phyloP scores from a whole-genome alignment of 2,329 filamentous ascomycete genomes.

The Emmonsiellopsis sp. region DNA sequence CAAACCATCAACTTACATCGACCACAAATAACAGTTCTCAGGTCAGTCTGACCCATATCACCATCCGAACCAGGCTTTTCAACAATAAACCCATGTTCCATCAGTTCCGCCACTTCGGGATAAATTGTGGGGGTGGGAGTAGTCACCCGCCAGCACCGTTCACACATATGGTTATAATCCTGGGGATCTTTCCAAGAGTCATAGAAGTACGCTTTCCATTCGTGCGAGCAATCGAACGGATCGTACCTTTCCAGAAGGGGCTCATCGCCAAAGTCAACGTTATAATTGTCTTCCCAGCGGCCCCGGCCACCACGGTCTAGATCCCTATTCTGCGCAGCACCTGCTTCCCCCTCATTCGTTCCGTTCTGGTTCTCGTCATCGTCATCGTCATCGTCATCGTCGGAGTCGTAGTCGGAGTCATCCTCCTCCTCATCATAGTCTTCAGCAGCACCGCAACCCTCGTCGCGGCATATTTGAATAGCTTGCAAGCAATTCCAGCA shows the following conservation, averaged over 20 bases:
- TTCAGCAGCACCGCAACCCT: constrained; percentile 9
- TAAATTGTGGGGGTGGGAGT: neutral
- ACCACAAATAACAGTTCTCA: neutral
- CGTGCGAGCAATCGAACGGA: constrained; percentile 6
- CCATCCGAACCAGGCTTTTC: neutral
- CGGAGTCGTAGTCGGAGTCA: constrained; percentile 11
- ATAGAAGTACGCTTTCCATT: constrained; percentile 1
- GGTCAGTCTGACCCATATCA: neutral
- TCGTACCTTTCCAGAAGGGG: constrained; percentile 7
- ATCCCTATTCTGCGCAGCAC: constrained; percentile 4
- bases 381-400: constrained; percentile 9
- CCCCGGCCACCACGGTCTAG: constrained; percentile 7
- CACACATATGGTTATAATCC: constrained; percentile 6
- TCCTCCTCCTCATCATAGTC: constrained; percentile 10
- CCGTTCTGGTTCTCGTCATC: constrained; percentile 3
- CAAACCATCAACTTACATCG: constrained; percentile 1
- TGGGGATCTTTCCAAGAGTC: neutral
- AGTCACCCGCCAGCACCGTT: constrained; percentile 10
- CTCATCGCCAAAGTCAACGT: constrained; percentile 22
- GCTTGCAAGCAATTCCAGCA: constrained; percentile 37
- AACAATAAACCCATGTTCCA: constrained; percentile 6
- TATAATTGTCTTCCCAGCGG: constrained; percentile 25
- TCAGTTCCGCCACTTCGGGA: constrained; percentile 3
- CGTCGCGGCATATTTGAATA: constrained; percentile 21
- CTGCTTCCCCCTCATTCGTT: neutral